These are phyloP conservation scores for Puccinellia tenuiflora DNA, from an alignment of 176 grass and related monocot species.

Conservation along the genomic window DNA sequence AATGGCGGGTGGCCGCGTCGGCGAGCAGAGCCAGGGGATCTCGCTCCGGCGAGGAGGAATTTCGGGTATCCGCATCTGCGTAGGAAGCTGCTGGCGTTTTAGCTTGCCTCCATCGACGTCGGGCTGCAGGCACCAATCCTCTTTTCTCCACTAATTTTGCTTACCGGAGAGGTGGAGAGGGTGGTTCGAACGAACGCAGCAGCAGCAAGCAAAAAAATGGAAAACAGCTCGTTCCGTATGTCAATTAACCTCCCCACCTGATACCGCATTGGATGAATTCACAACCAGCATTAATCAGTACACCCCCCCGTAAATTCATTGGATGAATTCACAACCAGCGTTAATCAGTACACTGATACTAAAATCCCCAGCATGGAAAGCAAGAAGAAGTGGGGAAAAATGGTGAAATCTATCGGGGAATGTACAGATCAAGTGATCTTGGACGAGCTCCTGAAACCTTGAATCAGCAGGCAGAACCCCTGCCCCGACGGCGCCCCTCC, in stretches of 20 bases:
- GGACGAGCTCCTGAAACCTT: conserved; percentile 49
- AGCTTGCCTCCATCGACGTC: no score
- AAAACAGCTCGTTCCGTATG: conserved; percentile 6
- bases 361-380: conserved; percentile 11
- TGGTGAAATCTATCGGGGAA: conserved; percentile 15
- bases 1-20: no score
- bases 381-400: conserved; percentile 10
- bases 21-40: no score
- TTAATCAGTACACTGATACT: conserved; percentile 19
- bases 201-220: conserved; percentile 23
- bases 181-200: no score
- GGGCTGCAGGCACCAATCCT: no score
- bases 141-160: no score
- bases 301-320: not conserved
- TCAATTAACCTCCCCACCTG: conserved; percentile 9
- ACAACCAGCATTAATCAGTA: no score
- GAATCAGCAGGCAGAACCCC: conserved; percentile 62
- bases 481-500: conserved; percentile 1
- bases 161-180: no score
- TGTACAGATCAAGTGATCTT: conserved; percentile 45
- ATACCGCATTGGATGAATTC: no score
- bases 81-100: no score
- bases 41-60: no score
- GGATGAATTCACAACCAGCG: conserved; percentile 14
- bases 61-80: no score